These are phyloP conservation scores for Calonectria hawksworthii DNA, from an alignment of 2,329 filamentous ascomycete genomes.

Conservation along the genomic window DNA sequence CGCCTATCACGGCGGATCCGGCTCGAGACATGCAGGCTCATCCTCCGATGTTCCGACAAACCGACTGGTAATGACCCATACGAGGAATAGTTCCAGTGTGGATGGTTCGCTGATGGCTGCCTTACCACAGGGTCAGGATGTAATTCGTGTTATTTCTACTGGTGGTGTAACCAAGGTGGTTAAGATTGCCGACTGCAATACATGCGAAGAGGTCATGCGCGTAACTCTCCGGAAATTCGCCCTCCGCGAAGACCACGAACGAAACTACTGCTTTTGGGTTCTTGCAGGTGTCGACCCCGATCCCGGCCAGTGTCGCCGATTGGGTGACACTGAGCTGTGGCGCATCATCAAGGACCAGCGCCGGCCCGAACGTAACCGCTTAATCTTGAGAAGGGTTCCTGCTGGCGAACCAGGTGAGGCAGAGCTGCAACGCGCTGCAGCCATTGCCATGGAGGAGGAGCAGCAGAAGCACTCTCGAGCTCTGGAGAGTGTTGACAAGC, in stretches of 20 bases:
- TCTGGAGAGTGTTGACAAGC: slow-evolving; percentile 75
- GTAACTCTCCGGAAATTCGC: slow-evolving; percentile 90
- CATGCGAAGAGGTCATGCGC: slow-evolving; percentile 92
- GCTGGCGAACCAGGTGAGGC: slow-evolving; percentile 89
- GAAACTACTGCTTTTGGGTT: slow-evolving; percentile 98
- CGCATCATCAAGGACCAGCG: slow-evolving; percentile 90
- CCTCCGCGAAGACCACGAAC: slow-evolving; percentile 89
- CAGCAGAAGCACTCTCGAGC: slow-evolving; percentile 78
- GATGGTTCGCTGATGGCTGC: slow-evolving; percentile 90
- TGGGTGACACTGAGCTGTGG: slow-evolving; percentile 90
- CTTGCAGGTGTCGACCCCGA: slow-evolving; percentile 88
- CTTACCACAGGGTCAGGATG: slow-evolving; percentile 86
- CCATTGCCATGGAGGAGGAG: slow-evolving; percentile 90
- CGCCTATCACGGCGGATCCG: slow-evolving; percentile 60
- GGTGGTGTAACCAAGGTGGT: slow-evolving; percentile 93
- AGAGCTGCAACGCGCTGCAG: slow-evolving; percentile 88
- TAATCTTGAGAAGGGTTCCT: slow-evolving; percentile 94
- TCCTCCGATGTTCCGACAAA: slow-evolving; percentile 75
- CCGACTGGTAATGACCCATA: slow-evolving; percentile 76
- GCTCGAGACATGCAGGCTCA: slow-evolving; percentile 70
- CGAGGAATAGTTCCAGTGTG: slow-evolving; percentile 85
- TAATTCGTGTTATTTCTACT: slow-evolving; percentile 94
- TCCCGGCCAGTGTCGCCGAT: slow-evolving; percentile 82
- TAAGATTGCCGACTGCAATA: slow-evolving; percentile 92
- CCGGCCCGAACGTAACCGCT: slow-evolving; percentile 87